A percentile compares a stretch with the other conserved stretches of the same genome.
Conservation (phyloP, 164 flowering plant genomes). For the Platanus orientalis region DNA sequence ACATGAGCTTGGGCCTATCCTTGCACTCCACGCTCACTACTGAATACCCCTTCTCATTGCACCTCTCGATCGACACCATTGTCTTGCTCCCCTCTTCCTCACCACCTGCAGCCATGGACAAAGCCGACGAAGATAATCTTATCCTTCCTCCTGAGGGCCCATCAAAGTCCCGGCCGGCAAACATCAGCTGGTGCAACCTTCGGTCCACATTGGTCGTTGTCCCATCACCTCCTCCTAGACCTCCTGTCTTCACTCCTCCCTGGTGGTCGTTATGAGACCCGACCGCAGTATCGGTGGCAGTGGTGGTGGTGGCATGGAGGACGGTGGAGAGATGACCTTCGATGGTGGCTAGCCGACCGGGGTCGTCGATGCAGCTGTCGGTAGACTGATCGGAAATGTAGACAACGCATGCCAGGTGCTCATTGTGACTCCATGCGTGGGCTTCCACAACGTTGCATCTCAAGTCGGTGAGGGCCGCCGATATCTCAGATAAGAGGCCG, state of each 20-base stretch:
- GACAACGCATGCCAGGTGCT: conserved; percentile 54
- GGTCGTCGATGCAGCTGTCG: conserved; percentile 41
- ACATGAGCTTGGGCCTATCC: conserved; percentile 63
- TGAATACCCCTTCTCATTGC: conserved; percentile 59
- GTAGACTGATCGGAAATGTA: conserved; percentile 47
- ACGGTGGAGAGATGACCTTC: conserved; percentile 56
- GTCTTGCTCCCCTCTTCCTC: conserved; percentile 22
- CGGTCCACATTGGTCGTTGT: conserved; percentile 45
- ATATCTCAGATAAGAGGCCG: conserved; percentile 76
- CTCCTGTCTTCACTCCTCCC: conserved; percentile 29
- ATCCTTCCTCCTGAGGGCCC: conserved; percentile 17
- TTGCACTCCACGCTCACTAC: conserved; percentile 42
- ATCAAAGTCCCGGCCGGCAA: conserved; percentile 48
- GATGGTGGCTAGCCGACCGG: conserved; percentile 45
- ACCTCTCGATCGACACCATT: conserved; percentile 41
- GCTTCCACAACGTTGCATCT: conserved; percentile 66
- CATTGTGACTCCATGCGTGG: conserved; percentile 82
- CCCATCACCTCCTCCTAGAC: conserved; percentile 21
- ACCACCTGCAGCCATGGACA: neutral
- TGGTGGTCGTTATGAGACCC: conserved; percentile 22
- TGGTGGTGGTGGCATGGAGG: conserved; percentile 29
- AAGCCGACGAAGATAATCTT: conserved; percentile 2
- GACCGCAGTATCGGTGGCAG: neutral
- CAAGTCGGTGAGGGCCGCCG: conserved; percentile 62
- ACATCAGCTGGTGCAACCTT: conserved; percentile 73